Evolutionary conservation across 768 basidiomycete genomes (phyloP).

Genomic region (Hydnomerulius pinastri): DNA sequence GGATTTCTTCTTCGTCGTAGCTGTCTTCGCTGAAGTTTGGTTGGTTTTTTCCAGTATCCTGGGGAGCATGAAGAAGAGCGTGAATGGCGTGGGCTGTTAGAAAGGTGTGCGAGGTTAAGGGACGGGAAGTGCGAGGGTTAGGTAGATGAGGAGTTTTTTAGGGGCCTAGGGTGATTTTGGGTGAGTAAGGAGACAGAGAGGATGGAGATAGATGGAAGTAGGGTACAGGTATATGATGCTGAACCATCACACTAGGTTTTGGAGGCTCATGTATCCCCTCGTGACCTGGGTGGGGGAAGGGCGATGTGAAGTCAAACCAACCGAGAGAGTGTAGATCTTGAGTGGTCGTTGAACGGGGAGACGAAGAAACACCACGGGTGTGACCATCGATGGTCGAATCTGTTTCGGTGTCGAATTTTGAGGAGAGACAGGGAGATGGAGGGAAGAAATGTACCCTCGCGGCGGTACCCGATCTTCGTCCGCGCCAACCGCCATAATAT

Average conservation of each 20-base stretch:
- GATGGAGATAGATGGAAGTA: too few species aligned
- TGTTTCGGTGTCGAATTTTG: slow-evolving; percentile 16
- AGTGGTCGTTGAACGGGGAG: slow-evolving; percentile 74
- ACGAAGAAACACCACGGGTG: slow-evolving; percentile 74
- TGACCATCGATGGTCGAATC: slow-evolving; percentile 65
- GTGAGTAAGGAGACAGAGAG: slow-evolving; percentile 37
- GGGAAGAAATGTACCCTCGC: slow-evolving; percentile 38
- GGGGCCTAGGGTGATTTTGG: slow-evolving; percentile 9
- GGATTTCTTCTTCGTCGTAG: too few species aligned
- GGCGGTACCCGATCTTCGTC: slow-evolving; percentile 42
- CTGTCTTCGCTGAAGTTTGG: too few species aligned
- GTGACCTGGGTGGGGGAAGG: not conserved
- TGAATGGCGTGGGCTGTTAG: slow-evolving; percentile 49
- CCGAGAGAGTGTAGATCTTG: slow-evolving; percentile 57
- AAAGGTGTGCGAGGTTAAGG: slow-evolving; percentile 39
- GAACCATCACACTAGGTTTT: slow-evolving; percentile 42
- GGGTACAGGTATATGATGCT: slow-evolving; percentile 32
- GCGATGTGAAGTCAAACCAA: slow-evolving; percentile 47
- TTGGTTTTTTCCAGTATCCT: too few species aligned
- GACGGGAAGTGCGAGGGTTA: slow-evolving; percentile 31
- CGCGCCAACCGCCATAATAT: slow-evolving; percentile 49
- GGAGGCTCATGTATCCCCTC: slow-evolving; percentile 16
- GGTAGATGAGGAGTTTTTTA: slow-evolving; percentile 42
- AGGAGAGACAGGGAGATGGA: not conserved
- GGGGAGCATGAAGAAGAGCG: slow-evolving; percentile 53